Conservation (phyloP, 2,329 filamentous ascomycete genomes). For the Alternaria panax region DNA sequence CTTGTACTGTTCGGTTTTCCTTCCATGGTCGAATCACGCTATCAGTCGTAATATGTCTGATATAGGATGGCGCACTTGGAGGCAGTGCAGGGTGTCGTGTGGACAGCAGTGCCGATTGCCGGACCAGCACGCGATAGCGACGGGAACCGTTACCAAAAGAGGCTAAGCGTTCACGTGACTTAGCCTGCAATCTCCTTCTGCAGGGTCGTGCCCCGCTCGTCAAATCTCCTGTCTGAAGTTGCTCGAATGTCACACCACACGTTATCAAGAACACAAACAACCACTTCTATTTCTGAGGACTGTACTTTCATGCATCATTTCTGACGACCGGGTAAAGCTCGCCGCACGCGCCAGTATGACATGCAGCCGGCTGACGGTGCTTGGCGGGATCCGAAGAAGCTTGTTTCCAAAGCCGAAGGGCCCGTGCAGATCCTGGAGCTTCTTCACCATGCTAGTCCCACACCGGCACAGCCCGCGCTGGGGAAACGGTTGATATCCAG, state of each 20-base stretch:
- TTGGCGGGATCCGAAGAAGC: too few species aligned
- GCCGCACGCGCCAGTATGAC: not conserved
- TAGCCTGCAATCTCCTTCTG: not conserved
- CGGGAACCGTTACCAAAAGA: not conserved
- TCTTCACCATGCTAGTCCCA: not conserved
- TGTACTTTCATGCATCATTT: not conserved
- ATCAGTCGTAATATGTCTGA: too few species aligned
- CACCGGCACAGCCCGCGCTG: not conserved
- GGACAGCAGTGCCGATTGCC: not conserved
- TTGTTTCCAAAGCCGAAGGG: not conserved
- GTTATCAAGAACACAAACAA: not conserved
- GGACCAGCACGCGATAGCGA: not conserved
- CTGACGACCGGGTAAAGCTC: not conserved
- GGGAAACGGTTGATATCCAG: not conserved
- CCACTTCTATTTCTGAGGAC: not conserved
- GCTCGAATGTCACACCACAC: not conserved
- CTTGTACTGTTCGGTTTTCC: too few species aligned
- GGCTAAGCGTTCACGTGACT: not conserved
- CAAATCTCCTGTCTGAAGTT: not conserved
- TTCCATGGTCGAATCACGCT: too few species aligned
- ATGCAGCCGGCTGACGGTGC: not conserved
- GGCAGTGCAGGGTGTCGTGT: too few species aligned
- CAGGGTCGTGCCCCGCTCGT: not conserved
- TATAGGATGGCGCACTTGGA: too few species aligned
- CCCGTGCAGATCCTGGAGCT: not conserved